A percentile compares a stretch with the other conserved stretches of the same genome.
Evolutionary conservation across 345 rosid genomes (phyloP).

Genomic region (Lumnitzera littorea): DNA sequence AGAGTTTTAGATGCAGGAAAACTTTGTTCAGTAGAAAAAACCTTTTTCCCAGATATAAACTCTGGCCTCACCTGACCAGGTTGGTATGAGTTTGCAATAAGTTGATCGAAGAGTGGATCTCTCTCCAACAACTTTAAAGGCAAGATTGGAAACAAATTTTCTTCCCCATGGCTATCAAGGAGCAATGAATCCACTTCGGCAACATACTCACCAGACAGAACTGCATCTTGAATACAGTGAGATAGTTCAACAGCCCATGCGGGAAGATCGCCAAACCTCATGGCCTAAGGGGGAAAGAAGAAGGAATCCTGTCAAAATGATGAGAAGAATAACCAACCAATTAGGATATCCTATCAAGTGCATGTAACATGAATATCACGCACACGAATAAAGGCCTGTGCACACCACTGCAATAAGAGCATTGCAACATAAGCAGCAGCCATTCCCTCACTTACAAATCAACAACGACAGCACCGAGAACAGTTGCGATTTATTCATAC

Average conservation of each 20-base stretch:
- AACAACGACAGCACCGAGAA: not conserved
- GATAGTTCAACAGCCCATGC: conserved; percentile 59
- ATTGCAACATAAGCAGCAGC: too few relatives aligned
- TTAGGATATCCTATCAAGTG: too few relatives aligned
- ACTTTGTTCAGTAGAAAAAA: too few relatives aligned
- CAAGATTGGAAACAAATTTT: conserved; percentile 18
- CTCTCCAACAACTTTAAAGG: conserved; percentile 61
- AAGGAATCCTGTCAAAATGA: too few relatives aligned
- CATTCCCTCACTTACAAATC: not conserved
- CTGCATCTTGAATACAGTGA: conserved; percentile 36
- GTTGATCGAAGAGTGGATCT: conserved; percentile 76
- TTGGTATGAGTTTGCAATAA: conserved; percentile 68
- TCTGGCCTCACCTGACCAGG: conserved; percentile 61
- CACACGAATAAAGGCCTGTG: too few relatives aligned
- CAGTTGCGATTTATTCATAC: not conserved
- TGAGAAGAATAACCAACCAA: too few relatives aligned
- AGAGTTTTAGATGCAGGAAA: too few relatives aligned
- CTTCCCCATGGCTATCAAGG: conserved; percentile 4
- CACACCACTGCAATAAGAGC: too few relatives aligned
- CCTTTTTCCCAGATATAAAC: not conserved
- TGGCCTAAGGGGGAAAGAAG: conserved; percentile 37
- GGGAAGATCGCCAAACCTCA: conserved; percentile 93
- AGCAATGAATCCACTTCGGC: conserved; percentile 14
- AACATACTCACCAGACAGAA: conserved; percentile 23
- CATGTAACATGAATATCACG: too few relatives aligned